These are phyloP conservation scores for Lichtheimia corymbifera DNA, from an alignment of 371 early-diverging fungal genomes.

Conservation along the genomic window DNA sequence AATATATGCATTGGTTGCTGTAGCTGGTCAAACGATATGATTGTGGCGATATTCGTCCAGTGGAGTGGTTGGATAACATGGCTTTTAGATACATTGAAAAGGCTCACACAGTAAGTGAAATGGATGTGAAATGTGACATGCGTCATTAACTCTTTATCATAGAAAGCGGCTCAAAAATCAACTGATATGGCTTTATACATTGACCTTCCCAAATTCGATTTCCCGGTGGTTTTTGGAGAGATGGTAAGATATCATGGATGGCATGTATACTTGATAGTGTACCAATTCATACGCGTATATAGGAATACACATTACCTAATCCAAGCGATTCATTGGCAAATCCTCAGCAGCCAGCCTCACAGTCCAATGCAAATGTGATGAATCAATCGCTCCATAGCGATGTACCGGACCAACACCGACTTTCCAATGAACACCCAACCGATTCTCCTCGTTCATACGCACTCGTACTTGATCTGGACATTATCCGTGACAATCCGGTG, in stretches of 20 bases:
- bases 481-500: conserved; percentile 83
- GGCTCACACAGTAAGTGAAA: conserved; percentile 62
- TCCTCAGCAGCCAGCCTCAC: conserved; percentile 7
- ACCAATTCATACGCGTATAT: not conserved
- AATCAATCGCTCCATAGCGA: conserved; percentile 28
- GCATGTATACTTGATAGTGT: too few relatives aligned
- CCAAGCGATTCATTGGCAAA: conserved; percentile 17
- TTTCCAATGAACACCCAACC: conserved; percentile 17
- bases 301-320: conserved; percentile 38
- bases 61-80: conserved; percentile 92
- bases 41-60: conserved; percentile 78
- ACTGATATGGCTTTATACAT: conserved; percentile 76
- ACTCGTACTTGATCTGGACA: conserved; percentile 70
- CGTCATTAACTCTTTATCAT: conserved; percentile 3
- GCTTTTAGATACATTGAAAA: conserved; percentile 83
- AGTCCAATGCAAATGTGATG: conserved; percentile 32
- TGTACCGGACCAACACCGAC: not conserved
- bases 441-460: conserved; percentile 31
- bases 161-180: conserved; percentile 57
- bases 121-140: not conserved
- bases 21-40: conserved; percentile 84
- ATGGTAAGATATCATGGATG: conserved; percentile 36
- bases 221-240: conserved; percentile 89
- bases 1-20: too few relatives aligned
- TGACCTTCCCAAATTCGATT: conserved; percentile 92